A percentile compares a stretch with the other conserved stretches of the same genome.
phyloP scores from a whole-genome alignment of 306 rosid genomes.

The Acmispon strigosus region DNA sequence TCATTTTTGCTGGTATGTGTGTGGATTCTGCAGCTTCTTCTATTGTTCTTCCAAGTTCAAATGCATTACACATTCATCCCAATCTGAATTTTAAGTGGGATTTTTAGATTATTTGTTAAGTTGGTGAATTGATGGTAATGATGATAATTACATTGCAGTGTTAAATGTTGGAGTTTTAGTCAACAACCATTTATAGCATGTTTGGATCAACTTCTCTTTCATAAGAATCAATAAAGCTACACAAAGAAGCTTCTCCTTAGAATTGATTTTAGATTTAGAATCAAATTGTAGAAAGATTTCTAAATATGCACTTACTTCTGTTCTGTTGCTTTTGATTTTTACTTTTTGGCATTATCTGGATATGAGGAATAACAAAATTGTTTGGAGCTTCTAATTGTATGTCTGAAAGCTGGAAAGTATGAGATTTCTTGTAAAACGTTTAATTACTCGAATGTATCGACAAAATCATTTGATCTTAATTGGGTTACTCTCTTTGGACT shows the following conservation, averaged over 20 bases:
- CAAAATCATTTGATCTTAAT: too few species aligned
- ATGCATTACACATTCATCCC: not conserved
- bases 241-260: too few species aligned
- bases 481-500: not conserved
- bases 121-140: too few species aligned
- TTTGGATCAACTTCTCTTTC: too few species aligned
- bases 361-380: not conserved
- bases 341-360: not conserved
- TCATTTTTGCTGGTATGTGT: slow-evolving; percentile 56
- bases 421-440: too few species aligned
- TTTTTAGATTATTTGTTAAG: not conserved
- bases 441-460: too few species aligned
- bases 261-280: too few species aligned
- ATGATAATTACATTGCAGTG: too few species aligned
- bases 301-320: too few species aligned
- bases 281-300: too few species aligned
- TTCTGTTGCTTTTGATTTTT: not conserved
- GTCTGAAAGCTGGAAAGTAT: not conserved
- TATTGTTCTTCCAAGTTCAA: slow-evolving; percentile 34
- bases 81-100: not conserved
- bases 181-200: too few species aligned
- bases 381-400: not conserved
- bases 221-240: too few species aligned
- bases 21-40: not conserved
- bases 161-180: not conserved